Evolutionary conservation across 768 basidiomycete species (phyloP).

Genomic region (Tephrocybe sp.): DNA sequence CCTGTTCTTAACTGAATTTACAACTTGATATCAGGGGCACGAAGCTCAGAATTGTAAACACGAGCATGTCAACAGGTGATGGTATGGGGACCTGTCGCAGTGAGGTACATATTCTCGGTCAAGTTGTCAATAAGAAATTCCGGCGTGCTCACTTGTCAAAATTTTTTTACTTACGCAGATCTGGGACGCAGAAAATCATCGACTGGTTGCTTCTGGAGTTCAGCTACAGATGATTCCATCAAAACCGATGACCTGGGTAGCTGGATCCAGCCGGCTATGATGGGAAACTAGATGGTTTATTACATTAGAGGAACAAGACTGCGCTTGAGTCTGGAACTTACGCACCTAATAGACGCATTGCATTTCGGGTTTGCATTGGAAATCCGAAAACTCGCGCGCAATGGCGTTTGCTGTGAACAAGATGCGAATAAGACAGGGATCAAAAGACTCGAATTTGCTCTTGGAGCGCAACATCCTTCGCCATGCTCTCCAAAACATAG

Average conservation of each 20-base stretch:
- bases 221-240: conserved; percentile 39
- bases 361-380: no score
- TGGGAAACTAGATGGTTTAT: neutral
- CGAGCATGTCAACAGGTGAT: conserved; percentile 29
- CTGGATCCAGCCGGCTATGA: neutral
- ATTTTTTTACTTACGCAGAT: conserved; percentile 29
- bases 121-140: neutral
- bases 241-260: conserved; percentile 2
- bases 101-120: conserved; percentile 30
- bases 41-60: conserved; percentile 39
- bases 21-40: conserved; percentile 33
- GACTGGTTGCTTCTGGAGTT: conserved; percentile 40
- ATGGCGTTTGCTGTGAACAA: no score
- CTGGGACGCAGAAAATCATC: conserved; percentile 36
- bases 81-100: conserved; percentile 32
- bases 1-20: neutral
- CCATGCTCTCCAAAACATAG: neutral
- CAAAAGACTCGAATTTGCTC: conserved; percentile 1
- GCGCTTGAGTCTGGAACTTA: neutral
- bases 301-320: neutral
- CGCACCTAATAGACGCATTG: no score
- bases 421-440: neutral
- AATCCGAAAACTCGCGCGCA: no score
- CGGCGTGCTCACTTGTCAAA: neutral
- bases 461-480: neutral